Conservation (phyloP, 1,139 yeast genomes). For the Debaryomyces coudertii region DNA sequence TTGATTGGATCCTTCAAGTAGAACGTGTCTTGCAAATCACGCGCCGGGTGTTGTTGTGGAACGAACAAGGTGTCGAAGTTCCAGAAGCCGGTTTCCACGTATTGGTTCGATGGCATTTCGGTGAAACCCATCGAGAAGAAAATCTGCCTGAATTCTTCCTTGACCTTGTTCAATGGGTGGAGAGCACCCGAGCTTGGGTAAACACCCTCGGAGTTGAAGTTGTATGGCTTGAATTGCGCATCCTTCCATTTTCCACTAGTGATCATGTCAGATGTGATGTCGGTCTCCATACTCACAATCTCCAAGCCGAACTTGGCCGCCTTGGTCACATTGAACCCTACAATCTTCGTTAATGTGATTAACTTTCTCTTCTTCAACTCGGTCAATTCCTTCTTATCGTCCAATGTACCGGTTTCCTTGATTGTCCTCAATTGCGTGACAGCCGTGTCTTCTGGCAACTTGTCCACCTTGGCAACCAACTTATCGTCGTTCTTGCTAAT, state of each 20-base stretch:
- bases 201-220: conserved; percentile 93
- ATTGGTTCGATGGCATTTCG: conserved; percentile 98
- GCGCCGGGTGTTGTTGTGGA: conserved; percentile 99
- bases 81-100: conserved; percentile 99
- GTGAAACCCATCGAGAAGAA: conserved; percentile 97
- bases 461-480: conserved; percentile 59
- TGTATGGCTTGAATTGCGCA: conserved; percentile 89
- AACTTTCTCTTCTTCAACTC: conserved; percentile 96
- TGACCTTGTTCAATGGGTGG: conserved; percentile 93
- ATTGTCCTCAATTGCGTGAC: conserved; percentile 66
- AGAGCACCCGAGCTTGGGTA: conserved; percentile 87
- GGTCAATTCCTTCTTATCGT: conserved; percentile 65
- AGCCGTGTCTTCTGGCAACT: conserved; percentile 67
- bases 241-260: conserved; percentile 78
- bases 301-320: conserved; percentile 84
- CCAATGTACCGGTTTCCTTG: conserved; percentile 56
- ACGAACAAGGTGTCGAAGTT: conserved; percentile 94
- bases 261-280: conserved; percentile 91
- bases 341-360: conserved; percentile 67
- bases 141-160: conserved; percentile 97
- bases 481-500: conserved; percentile 83
- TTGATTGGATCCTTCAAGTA: conserved; percentile 88
- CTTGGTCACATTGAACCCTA: conserved; percentile 76
- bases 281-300: conserved; percentile 85
- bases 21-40: conserved; percentile 98